Evolutionary conservation across 2,329 filamentous ascomycete genomes (phyloP).

Genomic region (Pseudogymnoascus sp.): DNA sequence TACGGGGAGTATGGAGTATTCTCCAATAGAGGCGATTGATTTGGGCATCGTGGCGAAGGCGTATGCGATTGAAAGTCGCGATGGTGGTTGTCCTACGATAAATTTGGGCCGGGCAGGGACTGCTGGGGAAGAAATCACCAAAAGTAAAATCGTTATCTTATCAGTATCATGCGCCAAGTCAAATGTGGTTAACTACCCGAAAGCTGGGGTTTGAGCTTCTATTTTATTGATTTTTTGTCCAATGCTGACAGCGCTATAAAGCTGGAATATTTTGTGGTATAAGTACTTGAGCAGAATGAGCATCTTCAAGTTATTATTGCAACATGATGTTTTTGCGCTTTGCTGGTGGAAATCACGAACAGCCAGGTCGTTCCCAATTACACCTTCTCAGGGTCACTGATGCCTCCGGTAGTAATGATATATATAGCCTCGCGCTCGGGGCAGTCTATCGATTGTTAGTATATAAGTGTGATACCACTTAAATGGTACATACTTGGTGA

Average conservation of each 20-base stretch:
- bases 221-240: not conserved
- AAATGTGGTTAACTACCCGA: slow-evolving; percentile 7
- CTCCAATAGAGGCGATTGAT: slow-evolving; percentile 17
- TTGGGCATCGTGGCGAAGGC: slow-evolving; percentile 10
- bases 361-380: slow-evolving; percentile 26
- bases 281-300: slow-evolving; percentile 3
- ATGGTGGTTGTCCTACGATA: slow-evolving; percentile 10
- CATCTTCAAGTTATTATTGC: slow-evolving; percentile 1
- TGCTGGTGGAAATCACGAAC: not conserved
- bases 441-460: slow-evolving; percentile 42
- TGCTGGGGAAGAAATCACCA: slow-evolving; percentile 9
- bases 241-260: slow-evolving; percentile 13
- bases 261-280: slow-evolving; percentile 10
- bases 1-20: slow-evolving; percentile 27
- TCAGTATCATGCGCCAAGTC: slow-evolving; percentile 14
- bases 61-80: slow-evolving; percentile 8
- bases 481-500: slow-evolving; percentile 45
- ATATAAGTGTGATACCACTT: not conserved
- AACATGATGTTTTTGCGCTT: not conserved
- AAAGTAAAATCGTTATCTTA: slow-evolving; percentile 12
- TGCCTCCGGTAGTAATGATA: slow-evolving; percentile 61
- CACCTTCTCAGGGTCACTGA: slow-evolving; percentile 58
- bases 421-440: slow-evolving; percentile 63
- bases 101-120: not conserved
- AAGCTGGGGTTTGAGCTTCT: slow-evolving; percentile 7